phyloP scores from a whole-genome alignment of 1,139 yeast genomes.

The Pichia sp. region DNA sequence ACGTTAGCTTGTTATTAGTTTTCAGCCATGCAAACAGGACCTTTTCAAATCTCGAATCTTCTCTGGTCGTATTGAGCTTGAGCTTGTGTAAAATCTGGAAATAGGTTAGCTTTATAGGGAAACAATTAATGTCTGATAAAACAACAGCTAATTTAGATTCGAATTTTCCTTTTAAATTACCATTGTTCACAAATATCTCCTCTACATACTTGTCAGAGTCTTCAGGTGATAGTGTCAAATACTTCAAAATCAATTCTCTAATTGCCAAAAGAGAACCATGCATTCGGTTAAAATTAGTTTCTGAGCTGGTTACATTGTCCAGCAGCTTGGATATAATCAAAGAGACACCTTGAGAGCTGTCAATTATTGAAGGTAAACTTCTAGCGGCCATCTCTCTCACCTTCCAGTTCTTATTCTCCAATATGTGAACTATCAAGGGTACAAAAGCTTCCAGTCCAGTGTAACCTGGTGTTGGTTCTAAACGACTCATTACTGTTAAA shows the following conservation, averaged over 20 bases:
- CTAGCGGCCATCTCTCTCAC: conserved; percentile 82
- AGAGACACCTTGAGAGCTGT: conserved; percentile 26
- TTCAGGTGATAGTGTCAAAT: conserved; percentile 2
- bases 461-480: conserved; percentile 57
- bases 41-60: conserved; percentile 1
- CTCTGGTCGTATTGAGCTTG: not conserved
- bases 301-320: conserved; percentile 11
- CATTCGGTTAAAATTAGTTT: conserved; percentile 39
- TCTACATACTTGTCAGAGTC: conserved; percentile 6
- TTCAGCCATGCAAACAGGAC: conserved; percentile 33
- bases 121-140: conserved; percentile 10
- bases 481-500: conserved; percentile 61
- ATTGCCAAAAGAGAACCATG: conserved; percentile 57
- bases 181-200: not conserved
- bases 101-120: conserved; percentile 19
- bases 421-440: conserved; percentile 42
- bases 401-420: conserved; percentile 64
- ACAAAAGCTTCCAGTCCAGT: conserved; percentile 49
- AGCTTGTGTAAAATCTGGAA: conserved; percentile 21
- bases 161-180: conserved; percentile 5
- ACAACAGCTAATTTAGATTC: conserved; percentile 1
- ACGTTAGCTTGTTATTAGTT: conserved; percentile 16
- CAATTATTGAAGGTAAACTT: conserved; percentile 52
- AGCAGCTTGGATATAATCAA: conserved; percentile 12
- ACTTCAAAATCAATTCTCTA: conserved; percentile 10